Evolutionary conservation across 192 early-diverging fungal species (phyloP).

Genomic region (Umbelopsis sp.): DNA sequence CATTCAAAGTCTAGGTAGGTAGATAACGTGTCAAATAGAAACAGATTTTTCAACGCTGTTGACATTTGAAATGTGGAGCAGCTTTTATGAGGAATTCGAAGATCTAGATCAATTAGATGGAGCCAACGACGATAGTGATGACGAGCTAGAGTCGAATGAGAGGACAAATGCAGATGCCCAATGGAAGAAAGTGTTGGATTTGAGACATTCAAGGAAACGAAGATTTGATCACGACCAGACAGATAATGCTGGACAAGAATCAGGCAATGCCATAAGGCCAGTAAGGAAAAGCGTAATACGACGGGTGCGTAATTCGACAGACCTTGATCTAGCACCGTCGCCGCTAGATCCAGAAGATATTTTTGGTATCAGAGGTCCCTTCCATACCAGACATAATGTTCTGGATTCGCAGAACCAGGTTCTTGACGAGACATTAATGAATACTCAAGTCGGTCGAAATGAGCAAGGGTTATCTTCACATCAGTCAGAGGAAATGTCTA

Average conservation of each 20-base stretch:
- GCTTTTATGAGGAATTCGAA: no score
- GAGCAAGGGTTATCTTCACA: no score
- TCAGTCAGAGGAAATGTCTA: no score
- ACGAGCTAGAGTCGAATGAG: background rate
- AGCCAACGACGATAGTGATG: slow-evolving; percentile 9
- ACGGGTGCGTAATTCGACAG: background rate
- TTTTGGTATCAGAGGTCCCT: background rate
- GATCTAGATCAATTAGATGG: slow-evolving; percentile 28
- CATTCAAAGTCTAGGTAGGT: no score
- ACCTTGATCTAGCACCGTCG: background rate
- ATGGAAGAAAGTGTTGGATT: background rate
- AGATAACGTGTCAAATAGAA: no score
- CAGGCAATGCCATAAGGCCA: background rate
- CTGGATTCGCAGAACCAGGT: no score
- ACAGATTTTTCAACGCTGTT: no score
- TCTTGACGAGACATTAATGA: no score
- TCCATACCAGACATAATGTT: background rate
- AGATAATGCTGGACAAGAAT: background rate
- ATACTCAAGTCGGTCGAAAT: no score
- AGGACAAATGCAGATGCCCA: background rate
- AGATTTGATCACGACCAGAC: no score
- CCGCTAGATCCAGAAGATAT: background rate
- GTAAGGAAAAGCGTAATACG: background rate
- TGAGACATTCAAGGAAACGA: background rate
- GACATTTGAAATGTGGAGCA: no score